These are phyloP conservation scores for Rhizopus delemar DNA, from an alignment of 371 early-diverging fungal genomes.

Conservation along the genomic window DNA sequence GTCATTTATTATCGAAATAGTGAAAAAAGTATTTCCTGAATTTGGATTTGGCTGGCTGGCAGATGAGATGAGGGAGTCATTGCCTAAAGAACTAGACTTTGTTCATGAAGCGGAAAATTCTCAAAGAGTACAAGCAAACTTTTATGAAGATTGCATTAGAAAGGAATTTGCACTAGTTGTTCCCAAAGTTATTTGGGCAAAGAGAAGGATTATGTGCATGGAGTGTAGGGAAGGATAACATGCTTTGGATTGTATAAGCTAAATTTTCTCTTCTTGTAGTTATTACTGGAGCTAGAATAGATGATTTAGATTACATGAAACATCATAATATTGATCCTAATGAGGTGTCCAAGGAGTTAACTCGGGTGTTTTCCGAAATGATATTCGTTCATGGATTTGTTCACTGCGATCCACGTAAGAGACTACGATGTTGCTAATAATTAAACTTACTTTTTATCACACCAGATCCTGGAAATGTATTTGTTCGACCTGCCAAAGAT, in stretches of 20 bases:
- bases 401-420: constrained; percentile 79
- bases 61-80: constrained; percentile 79
- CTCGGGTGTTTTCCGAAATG: constrained; percentile 86
- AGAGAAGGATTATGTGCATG: constrained; percentile 71
- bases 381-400: constrained; percentile 84
- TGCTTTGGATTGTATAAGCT: no score
- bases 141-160: constrained; percentile 29
- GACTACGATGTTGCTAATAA: no score
- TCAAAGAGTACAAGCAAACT: constrained; percentile 60
- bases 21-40: constrained; percentile 79
- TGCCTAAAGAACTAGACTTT: constrained; percentile 92
- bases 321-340: constrained; percentile 69
- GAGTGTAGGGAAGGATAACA: constrained; percentile 58
- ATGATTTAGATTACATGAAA: constrained; percentile 73
- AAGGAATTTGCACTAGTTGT: constrained; percentile 50
- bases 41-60: constrained; percentile 92
- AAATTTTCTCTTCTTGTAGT: constrained; percentile 27
- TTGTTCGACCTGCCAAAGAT: constrained; percentile 61
- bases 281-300: constrained; percentile 75
- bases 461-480: constrained; percentile 71
- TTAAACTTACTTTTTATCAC: neutral
- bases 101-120: constrained; percentile 78
- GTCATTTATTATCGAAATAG: constrained; percentile 58
- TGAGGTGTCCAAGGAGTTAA: constrained; percentile 75
- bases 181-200: constrained; percentile 71